Evolutionary conservation across 129 eudicot genomes (phyloP).

Genomic region (Pulicaria dysenterica): DNA sequence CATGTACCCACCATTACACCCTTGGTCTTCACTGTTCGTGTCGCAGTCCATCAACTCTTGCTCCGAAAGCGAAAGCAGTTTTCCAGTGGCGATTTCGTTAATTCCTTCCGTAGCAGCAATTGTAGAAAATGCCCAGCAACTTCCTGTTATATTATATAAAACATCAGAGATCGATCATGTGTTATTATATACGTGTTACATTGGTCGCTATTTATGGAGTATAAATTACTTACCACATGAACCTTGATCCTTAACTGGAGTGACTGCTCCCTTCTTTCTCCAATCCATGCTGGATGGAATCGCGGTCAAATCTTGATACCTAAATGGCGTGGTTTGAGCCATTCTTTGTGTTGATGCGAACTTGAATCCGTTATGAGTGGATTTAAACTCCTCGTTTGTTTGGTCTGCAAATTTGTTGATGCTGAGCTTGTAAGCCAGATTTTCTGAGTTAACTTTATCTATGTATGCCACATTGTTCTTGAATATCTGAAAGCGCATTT

Average conservation of each 20-base stretch:
- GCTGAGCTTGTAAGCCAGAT: constrained; percentile 29
- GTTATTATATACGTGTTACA: neutral
- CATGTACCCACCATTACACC: constrained; percentile 38
- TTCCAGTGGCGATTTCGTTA: constrained; percentile 36
- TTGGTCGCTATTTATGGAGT: neutral
- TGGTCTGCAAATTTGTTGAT: constrained; percentile 43
- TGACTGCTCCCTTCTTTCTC: constrained; percentile 31
- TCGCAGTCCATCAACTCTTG: constrained; percentile 54
- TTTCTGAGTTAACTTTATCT: constrained; percentile 31
- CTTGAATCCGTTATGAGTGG: constrained; percentile 40
- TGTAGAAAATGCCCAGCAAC: constrained; percentile 54
- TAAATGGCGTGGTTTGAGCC: constrained; percentile 26
- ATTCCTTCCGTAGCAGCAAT: constrained; percentile 46
- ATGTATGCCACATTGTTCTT: constrained; percentile 40
- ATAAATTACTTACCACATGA: constrained; percentile 5
- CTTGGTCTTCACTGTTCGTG: constrained; percentile 21
- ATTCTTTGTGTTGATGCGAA: neutral
- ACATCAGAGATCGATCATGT: neutral
- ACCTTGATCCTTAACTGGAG: constrained; percentile 30
- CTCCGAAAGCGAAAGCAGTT: constrained; percentile 43
- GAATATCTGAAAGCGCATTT: constrained; percentile 35
- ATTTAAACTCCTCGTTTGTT: constrained; percentile 40
- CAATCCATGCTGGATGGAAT: constrained; percentile 37
- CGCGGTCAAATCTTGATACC: constrained; percentile 40
- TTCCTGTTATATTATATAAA: constrained; percentile 25